These are phyloP conservation scores for Rhypophila decipiens DNA, from an alignment of 495 filamentous ascomycete genomes.

Conservation along the genomic window DNA sequence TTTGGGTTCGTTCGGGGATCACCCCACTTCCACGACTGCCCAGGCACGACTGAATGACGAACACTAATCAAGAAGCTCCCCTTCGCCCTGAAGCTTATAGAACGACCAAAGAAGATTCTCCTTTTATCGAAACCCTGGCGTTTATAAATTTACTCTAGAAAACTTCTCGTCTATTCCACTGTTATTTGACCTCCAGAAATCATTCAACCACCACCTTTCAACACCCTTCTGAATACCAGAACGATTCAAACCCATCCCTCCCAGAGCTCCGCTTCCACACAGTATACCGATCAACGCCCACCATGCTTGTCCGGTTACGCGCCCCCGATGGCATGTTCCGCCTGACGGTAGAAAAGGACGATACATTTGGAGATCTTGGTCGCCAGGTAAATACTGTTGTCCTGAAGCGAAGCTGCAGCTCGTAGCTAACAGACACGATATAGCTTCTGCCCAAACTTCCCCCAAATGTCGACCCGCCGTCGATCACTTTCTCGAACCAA, in stretches of 20 bases:
- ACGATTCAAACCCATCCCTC: background rate
- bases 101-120: too few relatives aligned
- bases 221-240: background rate
- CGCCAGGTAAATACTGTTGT: constrained; percentile 41
- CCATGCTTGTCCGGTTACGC: constrained; percentile 64
- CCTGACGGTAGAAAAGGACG: constrained; percentile 54
- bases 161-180: too few relatives aligned
- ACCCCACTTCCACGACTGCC: background rate
- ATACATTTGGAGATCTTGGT: constrained; percentile 46
- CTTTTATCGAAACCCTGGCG: too few relatives aligned
- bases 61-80: too few relatives aligned
- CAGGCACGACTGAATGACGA: constrained; percentile 9
- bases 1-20: background rate
- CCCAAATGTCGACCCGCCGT: constrained; percentile 60
- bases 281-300: constrained; percentile 2
- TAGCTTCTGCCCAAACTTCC: constrained; percentile 42
- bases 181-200: too few relatives aligned
- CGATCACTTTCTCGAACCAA: constrained; percentile 73
- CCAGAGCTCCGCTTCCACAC: too few relatives aligned
- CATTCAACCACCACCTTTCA: background rate
- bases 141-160: too few relatives aligned
- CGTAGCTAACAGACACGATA: too few relatives aligned
- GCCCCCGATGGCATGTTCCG: constrained; percentile 67
- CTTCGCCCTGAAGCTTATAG: too few relatives aligned
- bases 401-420: too few relatives aligned